These are phyloP conservation scores for Cinchona pubescens DNA, from an alignment of 257 asterid species.

Conservation along the genomic window DNA sequence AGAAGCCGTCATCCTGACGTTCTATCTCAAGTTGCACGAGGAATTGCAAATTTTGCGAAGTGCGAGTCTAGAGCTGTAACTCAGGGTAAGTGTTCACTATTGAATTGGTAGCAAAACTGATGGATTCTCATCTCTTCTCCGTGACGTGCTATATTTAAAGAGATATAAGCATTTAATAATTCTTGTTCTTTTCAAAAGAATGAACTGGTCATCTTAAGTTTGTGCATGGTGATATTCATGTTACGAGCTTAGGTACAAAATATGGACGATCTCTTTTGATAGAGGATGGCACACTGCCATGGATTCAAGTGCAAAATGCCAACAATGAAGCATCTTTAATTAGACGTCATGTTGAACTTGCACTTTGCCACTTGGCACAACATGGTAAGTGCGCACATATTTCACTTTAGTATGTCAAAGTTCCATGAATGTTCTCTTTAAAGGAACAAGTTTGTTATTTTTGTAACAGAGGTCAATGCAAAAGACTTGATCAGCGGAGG, in stretches of 20 bases:
- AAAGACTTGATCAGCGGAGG: conserved; percentile 91
- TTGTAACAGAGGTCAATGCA: conserved; percentile 71
- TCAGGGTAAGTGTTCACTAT: conserved; percentile 49
- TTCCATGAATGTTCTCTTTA: background rate
- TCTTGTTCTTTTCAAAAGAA: background rate
- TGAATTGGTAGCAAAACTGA: background rate
- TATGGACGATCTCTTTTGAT: conserved; percentile 72
- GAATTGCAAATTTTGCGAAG: conserved; percentile 94
- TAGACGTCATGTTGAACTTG: conserved; percentile 96
- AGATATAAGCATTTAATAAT: background rate
- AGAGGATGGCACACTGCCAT: conserved; percentile 87
- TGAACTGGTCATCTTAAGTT: background rate
- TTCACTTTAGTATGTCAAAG: background rate
- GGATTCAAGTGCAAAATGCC: conserved; percentile 98
- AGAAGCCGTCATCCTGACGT: conserved; percentile 94
- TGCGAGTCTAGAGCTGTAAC: conserved; percentile 92
- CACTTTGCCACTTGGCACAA: conserved; percentile 96
- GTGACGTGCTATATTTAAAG: background rate
- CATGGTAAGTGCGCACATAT: conserved; percentile 58
- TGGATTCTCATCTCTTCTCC: background rate
- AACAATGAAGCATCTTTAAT: conserved; percentile 92
- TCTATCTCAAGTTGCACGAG: conserved; percentile 96
- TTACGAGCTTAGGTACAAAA: conserved; percentile 49
- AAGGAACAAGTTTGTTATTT: background rate
- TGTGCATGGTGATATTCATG: conserved; percentile 4